These are phyloP conservation scores for Paratinospora sagittata DNA, from an alignment of 164 flowering plant species.

Conservation along the genomic window DNA sequence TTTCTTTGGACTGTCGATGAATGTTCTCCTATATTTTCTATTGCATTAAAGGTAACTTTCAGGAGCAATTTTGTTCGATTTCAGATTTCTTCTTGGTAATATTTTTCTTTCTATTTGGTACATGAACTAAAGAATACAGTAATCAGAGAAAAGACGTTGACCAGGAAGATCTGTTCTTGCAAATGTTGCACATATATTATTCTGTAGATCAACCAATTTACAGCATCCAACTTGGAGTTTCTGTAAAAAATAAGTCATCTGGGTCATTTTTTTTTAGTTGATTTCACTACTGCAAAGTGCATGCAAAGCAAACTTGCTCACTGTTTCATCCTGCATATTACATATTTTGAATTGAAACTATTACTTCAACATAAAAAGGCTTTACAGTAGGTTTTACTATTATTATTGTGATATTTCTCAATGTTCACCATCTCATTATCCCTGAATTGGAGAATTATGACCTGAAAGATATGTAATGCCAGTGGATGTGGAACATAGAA, in stretches of 20 bases:
- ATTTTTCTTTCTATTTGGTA: too few relatives aligned
- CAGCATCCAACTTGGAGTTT: not conserved
- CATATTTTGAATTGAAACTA: too few relatives aligned
- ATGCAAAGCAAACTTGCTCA: not conserved
- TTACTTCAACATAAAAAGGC: not conserved
- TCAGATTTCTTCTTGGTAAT: not conserved
- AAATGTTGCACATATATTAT: not conserved
- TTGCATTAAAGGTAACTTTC: not conserved
- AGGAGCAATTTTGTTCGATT: not conserved
- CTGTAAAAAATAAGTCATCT: not conserved
- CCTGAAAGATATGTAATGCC: not conserved
- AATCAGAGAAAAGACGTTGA: too few relatives aligned
- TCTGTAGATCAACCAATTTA: not conserved
- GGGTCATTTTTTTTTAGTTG: not conserved
- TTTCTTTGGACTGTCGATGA: not conserved
- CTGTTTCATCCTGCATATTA: too few relatives aligned
- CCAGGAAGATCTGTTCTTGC: too few relatives aligned
- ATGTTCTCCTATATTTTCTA: too few relatives aligned
- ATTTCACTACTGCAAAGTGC: not conserved
- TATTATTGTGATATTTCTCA: not conserved
- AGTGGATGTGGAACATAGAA: too few relatives aligned
- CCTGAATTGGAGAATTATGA: not conserved
- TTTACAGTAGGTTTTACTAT: not conserved
- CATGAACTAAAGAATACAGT: too few relatives aligned
- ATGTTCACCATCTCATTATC: not conserved